Conservation (phyloP, 305 asterid species). For the Fraxinus floribunda region DNA sequence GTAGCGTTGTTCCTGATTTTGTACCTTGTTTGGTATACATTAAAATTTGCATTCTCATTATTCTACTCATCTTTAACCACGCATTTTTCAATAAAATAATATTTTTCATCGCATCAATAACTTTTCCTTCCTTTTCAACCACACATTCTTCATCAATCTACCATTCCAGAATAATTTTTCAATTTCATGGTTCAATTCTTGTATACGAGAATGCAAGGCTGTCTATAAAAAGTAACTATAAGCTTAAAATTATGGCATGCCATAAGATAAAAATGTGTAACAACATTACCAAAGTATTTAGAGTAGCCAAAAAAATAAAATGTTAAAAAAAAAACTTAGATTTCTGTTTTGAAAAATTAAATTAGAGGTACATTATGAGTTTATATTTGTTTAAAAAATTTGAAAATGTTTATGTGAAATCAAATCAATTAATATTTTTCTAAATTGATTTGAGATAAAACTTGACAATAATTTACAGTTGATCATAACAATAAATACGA, state of each 20-base stretch:
- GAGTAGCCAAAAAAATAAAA: not conserved
- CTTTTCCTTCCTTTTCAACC: no score
- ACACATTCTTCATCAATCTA: no score
- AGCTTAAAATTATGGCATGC: not conserved
- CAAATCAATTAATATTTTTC: not conserved
- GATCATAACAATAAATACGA: not conserved
- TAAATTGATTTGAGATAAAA: not conserved
- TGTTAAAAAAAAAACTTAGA: not conserved
- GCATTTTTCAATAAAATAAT: no score
- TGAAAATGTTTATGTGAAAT: not conserved
- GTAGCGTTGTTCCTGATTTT: no score
- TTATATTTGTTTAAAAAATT: no score
- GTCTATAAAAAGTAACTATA: not conserved
- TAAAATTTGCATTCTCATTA: no score
- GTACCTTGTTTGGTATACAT: no score
- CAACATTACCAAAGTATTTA: not conserved
- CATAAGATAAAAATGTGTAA: not conserved
- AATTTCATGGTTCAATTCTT: not conserved
- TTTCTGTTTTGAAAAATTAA: not conserved
- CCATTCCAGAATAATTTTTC: not conserved
- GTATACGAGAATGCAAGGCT: not conserved
- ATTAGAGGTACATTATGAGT: not conserved
- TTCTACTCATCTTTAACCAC: no score
- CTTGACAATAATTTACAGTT: not conserved
- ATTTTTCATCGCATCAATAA: no score